A percentile compares a stretch with the other conserved stretches of the same genome.
phyloP scores from a whole-genome alignment of 176 grass and related monocot genomes.

The Thalia dealbata region DNA sequence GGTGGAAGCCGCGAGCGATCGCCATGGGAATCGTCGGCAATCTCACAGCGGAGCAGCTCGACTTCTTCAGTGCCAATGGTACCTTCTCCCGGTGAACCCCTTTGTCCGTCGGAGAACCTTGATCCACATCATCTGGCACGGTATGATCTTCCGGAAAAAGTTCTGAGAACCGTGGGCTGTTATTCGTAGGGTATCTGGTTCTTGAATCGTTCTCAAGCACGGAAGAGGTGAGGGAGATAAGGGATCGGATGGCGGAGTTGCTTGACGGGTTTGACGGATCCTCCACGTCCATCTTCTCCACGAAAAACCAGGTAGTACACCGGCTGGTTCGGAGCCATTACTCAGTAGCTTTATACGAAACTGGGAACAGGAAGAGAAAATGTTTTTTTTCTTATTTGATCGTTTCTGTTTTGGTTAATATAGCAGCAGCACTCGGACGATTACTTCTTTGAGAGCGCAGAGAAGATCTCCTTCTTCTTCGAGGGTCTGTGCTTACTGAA shows the following conservation, averaged over 20 bases:
- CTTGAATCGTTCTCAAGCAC: constrained; percentile 59
- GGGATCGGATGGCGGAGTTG: constrained; percentile 56
- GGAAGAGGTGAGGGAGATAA: constrained; percentile 58
- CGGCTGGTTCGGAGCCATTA: neutral
- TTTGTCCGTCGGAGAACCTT: neutral
- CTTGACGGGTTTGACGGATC: constrained; percentile 54
- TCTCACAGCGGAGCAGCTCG: constrained; percentile 52
- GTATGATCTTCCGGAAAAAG: neutral
- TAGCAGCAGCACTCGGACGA: constrained; percentile 70
- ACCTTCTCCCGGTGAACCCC: neutral
- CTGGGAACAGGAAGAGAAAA: neutral
- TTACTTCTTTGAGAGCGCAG: constrained; percentile 80
- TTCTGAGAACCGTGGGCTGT: constrained; percentile 5
- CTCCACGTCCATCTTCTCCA: constrained; percentile 51
- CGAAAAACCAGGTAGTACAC: constrained; percentile 58
- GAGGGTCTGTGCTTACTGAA: constrained; percentile 42
- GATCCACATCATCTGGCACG: neutral
- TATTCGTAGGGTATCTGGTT: constrained; percentile 59
- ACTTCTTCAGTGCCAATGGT: constrained; percentile 66
- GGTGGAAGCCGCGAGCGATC: neutral
- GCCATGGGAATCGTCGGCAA: constrained; percentile 30
- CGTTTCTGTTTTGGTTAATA: constrained; percentile 14
- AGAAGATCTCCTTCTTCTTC: constrained; percentile 96
- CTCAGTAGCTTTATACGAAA: neutral
- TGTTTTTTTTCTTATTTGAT: neutral